Percentiles rank a stretch among this genome's conserved stretches.
These are phyloP conservation scores for Avena insularis DNA, from an alignment of 176 grass and related monocot genomes.

Conservation along the genomic window DNA sequence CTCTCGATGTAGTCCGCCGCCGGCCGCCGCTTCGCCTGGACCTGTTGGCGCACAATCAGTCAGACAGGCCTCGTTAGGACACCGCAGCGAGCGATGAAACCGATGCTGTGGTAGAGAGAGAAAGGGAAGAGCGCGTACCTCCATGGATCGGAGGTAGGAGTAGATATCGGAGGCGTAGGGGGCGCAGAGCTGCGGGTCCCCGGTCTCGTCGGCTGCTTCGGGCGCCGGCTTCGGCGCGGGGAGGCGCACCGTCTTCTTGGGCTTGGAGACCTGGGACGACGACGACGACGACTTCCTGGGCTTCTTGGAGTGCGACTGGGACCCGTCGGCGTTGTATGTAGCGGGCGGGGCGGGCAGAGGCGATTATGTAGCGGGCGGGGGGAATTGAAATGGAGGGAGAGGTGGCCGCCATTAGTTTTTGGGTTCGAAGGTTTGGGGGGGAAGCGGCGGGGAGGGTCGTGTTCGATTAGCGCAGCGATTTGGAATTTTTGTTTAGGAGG, in stretches of 20 bases:
- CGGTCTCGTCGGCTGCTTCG: neutral
- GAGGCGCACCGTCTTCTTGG: neutral
- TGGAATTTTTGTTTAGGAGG: slow-evolving; percentile 31
- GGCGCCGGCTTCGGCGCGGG: neutral
- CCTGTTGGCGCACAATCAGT: slow-evolving; percentile 1
- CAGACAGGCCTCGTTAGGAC: neutral
- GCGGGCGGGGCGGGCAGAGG: neutral
- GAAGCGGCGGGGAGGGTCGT: neutral
- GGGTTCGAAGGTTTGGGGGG: slow-evolving; percentile 50
- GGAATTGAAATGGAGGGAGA: slow-evolving; percentile 35
- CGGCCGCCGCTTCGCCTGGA: slow-evolving; percentile 50
- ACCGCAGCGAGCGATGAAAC: neutral
- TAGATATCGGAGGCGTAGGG: slow-evolving; percentile 76
- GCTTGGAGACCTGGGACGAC: neutral
- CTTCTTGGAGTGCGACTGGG: slow-evolving; percentile 13
- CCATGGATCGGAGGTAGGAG: slow-evolving; percentile 81
- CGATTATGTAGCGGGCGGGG: slow-evolving; percentile 29
- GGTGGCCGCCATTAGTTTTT: slow-evolving; percentile 52
- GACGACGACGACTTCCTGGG: neutral
- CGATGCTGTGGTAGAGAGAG: neutral
- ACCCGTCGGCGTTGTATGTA: slow-evolving; percentile 47
- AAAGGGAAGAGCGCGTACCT: slow-evolving; percentile 34
- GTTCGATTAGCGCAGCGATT: slow-evolving; percentile 26
- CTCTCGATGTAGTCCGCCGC: slow-evolving; percentile 53
- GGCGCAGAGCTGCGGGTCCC: slow-evolving; percentile 52